These are phyloP conservation scores for Neofusicoccum ribis DNA, from an alignment of 2,329 filamentous ascomycete species.

Conservation along the genomic window DNA sequence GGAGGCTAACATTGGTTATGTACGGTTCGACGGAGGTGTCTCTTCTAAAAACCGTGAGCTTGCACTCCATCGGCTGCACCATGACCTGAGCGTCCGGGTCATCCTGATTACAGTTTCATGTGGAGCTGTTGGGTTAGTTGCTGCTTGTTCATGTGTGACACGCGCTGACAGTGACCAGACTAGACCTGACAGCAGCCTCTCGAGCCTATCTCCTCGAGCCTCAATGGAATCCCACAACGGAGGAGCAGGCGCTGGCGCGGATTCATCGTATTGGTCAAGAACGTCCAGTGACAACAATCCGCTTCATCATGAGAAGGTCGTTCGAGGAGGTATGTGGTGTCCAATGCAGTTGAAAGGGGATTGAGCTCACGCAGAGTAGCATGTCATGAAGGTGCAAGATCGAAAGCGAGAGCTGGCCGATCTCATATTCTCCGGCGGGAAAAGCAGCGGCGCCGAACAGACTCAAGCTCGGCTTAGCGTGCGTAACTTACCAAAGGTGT, in stretches of 20 bases:
- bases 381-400: not conserved
- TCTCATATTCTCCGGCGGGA: not conserved
- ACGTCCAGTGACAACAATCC: not conserved
- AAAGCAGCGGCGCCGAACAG: not conserved
- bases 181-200: slow-evolving; percentile 51
- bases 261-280: slow-evolving; percentile 37
- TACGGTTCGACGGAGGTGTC: not conserved
- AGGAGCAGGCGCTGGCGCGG: slow-evolving; percentile 47
- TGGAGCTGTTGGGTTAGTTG: slow-evolving; percentile 52
- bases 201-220: slow-evolving; percentile 54
- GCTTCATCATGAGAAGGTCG: not conserved
- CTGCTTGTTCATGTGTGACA: not conserved
- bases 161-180: slow-evolving; percentile 28
- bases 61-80: slow-evolving; percentile 30
- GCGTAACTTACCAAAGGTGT: not conserved
- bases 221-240: slow-evolving; percentile 50
- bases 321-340: not conserved
- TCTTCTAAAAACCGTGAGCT: not conserved
- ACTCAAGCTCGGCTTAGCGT: not conserved
- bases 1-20: slow-evolving; percentile 20
- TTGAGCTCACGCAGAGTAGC: not conserved
- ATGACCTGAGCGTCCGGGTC: slow-evolving; percentile 41
- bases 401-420: not conserved
- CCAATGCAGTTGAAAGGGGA: too few relatives aligned
- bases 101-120: slow-evolving; percentile 54